Base-by-base conservation (phyloP, 306 rosid species). In the Acacia acuminata region DNA sequence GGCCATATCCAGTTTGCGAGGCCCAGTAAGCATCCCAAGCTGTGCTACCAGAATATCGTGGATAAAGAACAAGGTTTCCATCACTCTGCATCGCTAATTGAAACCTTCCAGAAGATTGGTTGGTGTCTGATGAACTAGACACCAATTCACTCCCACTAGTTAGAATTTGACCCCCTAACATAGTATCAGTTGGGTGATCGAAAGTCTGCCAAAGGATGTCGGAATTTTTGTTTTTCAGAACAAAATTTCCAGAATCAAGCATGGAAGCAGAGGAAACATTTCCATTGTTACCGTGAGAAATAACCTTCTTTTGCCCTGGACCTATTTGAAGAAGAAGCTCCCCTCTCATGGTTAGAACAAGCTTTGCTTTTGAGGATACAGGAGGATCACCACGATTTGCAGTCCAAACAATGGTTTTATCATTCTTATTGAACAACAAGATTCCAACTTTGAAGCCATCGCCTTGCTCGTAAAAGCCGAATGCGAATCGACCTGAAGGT, bases 211-310 rank as follows among this genome's bases (percentile, higher is more conserved):
- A 48, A 48, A 48, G 17, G 20, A 48, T 15, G 55, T 15, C 15
- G 0, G 0, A 15, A 48, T 2, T 48, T 48, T 14, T 4, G 55
- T 48, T 11, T 48, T 15, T 20, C 4, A 48, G 19, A 48, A 48
- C 83, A 40, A 87, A 81, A 79, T 84, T 87, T 15, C 89, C 85
- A 60, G 76, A 67, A 69, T 87, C 83, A 69, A 77, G 87, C 79
- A 87, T 66, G 76, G 81, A 83, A 77, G 87, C 89, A 56, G 25
- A 86, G 43, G 40, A 72, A 77, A 83, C 85, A 47, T 48, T 73
- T 45, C 83, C 55, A 48, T 48, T 48, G 16, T 47, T 13, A 47
- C 55, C 7, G 4, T 48, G 7, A 14, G 17, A 4, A 67, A 86
- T 60, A 38, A 14, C 25, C 64, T 65, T 81, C 56, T 60, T 42